Evolutionary conservation across 2,329 filamentous ascomycete species (phyloP).

Genomic region (Neonectria magnoliae): DNA sequence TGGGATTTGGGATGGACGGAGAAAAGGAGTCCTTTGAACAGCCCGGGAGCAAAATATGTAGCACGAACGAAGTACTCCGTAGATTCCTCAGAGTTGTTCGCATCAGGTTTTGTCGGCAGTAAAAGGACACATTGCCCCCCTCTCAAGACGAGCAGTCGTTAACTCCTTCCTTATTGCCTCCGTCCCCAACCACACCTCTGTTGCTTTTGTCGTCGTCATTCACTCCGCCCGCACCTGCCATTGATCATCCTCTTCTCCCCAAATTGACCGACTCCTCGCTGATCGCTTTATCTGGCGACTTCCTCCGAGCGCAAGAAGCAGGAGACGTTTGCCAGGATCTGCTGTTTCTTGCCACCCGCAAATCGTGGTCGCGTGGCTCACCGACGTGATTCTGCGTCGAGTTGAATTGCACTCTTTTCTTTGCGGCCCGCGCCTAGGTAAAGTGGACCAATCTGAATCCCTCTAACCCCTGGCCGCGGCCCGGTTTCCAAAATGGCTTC

Average conservation of each 20-base stretch:
- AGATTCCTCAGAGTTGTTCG: conserved; percentile 8
- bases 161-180: conserved; percentile 2
- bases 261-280: neutral
- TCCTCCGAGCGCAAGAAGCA: conserved; percentile 12
- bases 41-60: neutral
- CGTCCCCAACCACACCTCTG: neutral
- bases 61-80: too few relatives aligned
- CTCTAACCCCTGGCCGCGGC: conserved; percentile 27
- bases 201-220: neutral
- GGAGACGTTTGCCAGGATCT: conserved; percentile 17
- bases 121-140: conserved; percentile 18
- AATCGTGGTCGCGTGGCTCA: conserved; percentile 30
- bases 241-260: neutral
- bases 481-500: conserved; percentile 42
- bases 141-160: neutral
- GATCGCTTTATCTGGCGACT: conserved; percentile 8
- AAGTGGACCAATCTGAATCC: conserved; percentile 21
- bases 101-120: conserved; percentile 11
- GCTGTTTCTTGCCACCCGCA: conserved; percentile 12
- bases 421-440: conserved; percentile 20
- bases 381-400: conserved; percentile 43
- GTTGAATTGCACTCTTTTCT: conserved; percentile 27
- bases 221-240: neutral
- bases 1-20: neutral
- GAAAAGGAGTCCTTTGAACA: neutral